These are phyloP conservation scores for Thielaviopsis populi DNA, from an alignment of 2,329 filamentous ascomycete species.

Conservation along the genomic window DNA sequence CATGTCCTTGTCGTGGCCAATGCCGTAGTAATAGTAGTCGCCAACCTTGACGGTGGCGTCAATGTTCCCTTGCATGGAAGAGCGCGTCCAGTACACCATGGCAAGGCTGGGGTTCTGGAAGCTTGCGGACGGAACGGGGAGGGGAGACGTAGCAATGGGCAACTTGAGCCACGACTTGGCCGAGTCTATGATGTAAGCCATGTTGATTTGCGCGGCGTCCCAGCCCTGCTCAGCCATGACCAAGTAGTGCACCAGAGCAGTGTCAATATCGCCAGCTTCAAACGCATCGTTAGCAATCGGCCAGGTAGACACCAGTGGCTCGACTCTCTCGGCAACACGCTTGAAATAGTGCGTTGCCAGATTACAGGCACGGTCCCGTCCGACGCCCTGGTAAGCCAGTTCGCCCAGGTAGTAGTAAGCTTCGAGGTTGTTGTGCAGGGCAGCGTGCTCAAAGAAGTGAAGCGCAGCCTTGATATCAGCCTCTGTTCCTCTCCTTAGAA, in stretches of 20 bases:
- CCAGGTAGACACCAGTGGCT: constrained; percentile 62
- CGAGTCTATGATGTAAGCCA: constrained; percentile 73
- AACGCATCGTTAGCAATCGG: constrained; percentile 71
- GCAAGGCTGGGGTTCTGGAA: constrained; percentile 47
- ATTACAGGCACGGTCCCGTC: constrained; percentile 62
- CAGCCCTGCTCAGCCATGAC: constrained; percentile 89
- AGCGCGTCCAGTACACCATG: constrained; percentile 88
- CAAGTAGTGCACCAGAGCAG: constrained; percentile 66
- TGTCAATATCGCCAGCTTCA: constrained; percentile 61
- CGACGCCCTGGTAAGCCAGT: constrained; percentile 65
- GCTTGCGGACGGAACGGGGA: constrained; percentile 20
- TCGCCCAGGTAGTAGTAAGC: constrained; percentile 87
- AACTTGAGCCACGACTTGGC: constrained; percentile 46
- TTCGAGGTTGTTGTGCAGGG: constrained; percentile 69
- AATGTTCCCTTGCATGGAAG: constrained; percentile 81
- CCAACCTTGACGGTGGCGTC: constrained; percentile 96
- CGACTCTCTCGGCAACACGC: constrained; percentile 57
- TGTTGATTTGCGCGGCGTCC: constrained; percentile 77
- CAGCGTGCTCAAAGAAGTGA: constrained; percentile 77
- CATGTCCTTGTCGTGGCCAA: constrained; percentile 55
- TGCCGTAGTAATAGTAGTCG: constrained; percentile 82
- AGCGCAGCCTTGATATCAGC: constrained; percentile 62
- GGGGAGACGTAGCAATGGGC: constrained; percentile 22
- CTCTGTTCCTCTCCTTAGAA: constrained; percentile 62
- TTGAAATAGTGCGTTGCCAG: constrained; percentile 74